Percentiles rank a stretch among this genome's conserved stretches.
Evolutionary conservation across 352 stramenopile species (phyloP).

Genomic region (Phytophthora nicotianae): DNA sequence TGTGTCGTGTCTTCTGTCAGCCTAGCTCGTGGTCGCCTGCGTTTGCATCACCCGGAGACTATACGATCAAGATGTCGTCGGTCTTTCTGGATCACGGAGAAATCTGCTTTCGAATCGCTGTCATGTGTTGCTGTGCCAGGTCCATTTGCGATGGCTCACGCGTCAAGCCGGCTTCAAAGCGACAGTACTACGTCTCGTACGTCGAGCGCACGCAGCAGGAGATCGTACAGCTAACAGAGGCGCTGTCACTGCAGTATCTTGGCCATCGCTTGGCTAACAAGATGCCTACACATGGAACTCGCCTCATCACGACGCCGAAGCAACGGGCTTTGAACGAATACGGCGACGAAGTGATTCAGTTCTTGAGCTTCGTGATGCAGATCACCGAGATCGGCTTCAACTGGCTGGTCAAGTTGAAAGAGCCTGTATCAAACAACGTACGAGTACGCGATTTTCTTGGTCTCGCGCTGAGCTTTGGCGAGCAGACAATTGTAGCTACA

Average conservation of each 20-base stretch:
- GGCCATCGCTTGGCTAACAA: slow-evolving; percentile 66
- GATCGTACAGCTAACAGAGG: slow-evolving; percentile 55
- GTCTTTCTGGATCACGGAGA: slow-evolving; percentile 48
- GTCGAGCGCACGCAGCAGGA: slow-evolving; percentile 61
- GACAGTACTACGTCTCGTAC: slow-evolving; percentile 73
- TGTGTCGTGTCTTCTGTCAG: slow-evolving; percentile 72
- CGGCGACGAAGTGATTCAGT: slow-evolving; percentile 55
- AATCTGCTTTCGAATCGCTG: slow-evolving; percentile 53
- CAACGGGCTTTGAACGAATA: slow-evolving; percentile 59
- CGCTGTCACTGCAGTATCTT: slow-evolving; percentile 66
- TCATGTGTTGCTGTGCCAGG: slow-evolving; percentile 63
- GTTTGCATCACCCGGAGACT: slow-evolving; percentile 77
- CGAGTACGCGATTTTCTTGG: slow-evolving; percentile 75
- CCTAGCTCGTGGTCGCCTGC: slow-evolving; percentile 71
- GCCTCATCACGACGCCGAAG: slow-evolving; percentile 36
- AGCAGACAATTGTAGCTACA: slow-evolving; percentile 61
- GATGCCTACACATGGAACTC: slow-evolving; percentile 41
- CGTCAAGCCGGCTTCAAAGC: slow-evolving; percentile 44
- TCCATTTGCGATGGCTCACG: slow-evolving; percentile 54
- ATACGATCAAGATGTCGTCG: slow-evolving; percentile 72
- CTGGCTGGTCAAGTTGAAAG: slow-evolving; percentile 53
- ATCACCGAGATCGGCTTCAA: slow-evolving; percentile 78
- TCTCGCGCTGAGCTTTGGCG: slow-evolving; percentile 52
- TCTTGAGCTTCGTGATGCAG: slow-evolving; percentile 67
- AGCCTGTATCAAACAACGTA: slow-evolving; percentile 68